Evolutionary conservation across 352 stramenopile species (phyloP).

Genomic region (Phytophthora meadii): DNA sequence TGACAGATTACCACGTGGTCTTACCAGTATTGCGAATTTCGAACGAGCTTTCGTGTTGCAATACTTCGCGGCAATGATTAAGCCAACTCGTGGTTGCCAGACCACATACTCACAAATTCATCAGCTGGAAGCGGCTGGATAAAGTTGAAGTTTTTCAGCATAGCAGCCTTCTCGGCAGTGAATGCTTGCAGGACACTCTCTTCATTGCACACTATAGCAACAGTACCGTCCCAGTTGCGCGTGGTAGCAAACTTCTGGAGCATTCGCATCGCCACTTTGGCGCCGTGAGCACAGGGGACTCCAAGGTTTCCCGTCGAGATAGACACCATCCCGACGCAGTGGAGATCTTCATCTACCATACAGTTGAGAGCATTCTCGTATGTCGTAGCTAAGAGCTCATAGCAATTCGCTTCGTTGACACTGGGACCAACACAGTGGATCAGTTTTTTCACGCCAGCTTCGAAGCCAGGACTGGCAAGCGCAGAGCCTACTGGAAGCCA

Average conservation of each 20-base stretch:
- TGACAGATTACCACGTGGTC: too few relatives aligned
- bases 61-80: too few relatives aligned
- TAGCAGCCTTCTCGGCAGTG: constrained; percentile 8
- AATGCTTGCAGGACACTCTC: constrained; percentile 41
- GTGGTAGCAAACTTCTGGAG: constrained; percentile 50
- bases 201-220: constrained; percentile 54
- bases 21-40: too few relatives aligned
- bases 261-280: constrained; percentile 39
- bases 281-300: constrained; percentile 33
- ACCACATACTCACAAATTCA: neutral
- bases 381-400: constrained; percentile 42
- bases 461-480: constrained; percentile 55
- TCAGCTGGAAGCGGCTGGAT: constrained; percentile 20
- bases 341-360: constrained; percentile 44
- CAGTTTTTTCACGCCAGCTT: constrained; percentile 49
- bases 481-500: constrained; percentile 39
- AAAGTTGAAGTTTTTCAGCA: constrained; percentile 48
- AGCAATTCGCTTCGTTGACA: constrained; percentile 39
- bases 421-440: constrained; percentile 67
- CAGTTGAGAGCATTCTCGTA: constrained; percentile 52
- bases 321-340: constrained; percentile 61
- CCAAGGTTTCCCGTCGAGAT: constrained; percentile 67
- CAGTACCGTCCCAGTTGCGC: constrained; percentile 43
- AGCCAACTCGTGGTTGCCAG: neutral
- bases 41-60: too few relatives aligned